Conservation (phyloP, 148 eudicot genomes). For the Fagopyrum esculentum region DNA sequence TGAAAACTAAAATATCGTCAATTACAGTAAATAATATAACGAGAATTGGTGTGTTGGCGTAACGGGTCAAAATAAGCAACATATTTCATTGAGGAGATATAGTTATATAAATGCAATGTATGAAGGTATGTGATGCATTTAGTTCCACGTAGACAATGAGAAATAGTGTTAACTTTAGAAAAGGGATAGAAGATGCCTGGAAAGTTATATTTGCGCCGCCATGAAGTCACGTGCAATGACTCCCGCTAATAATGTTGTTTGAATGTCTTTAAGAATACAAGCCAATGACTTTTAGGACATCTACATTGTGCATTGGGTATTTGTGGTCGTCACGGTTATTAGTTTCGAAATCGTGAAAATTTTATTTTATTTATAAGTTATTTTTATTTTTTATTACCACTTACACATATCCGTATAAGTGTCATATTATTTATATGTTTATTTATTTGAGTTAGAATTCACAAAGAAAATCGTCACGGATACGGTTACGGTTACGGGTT, state of each 20-base stretch:
- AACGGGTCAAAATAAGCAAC: not conserved
- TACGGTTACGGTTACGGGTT: too few relatives aligned
- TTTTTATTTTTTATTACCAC: too few relatives aligned
- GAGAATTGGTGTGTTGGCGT: not conserved
- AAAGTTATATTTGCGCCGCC: slow-evolving; percentile 6
- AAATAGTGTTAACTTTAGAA: not conserved
- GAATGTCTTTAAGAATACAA: not conserved
- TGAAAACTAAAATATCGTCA: not conserved
- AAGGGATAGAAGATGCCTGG: not conserved
- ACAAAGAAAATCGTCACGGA: too few relatives aligned
- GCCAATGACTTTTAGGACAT: too few relatives aligned
- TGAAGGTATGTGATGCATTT: not conserved
- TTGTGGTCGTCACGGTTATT: too few relatives aligned
- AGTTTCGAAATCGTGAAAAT: too few relatives aligned
- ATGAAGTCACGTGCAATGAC: not conserved
- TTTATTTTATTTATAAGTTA: too few relatives aligned
- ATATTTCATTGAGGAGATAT: not conserved
- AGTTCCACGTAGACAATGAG: not conserved
- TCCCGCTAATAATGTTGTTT: not conserved
- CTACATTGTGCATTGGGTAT: too few relatives aligned
- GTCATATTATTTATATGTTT: too few relatives aligned
- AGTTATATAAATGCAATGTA: not conserved
- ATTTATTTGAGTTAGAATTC: too few relatives aligned
- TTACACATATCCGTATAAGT: too few relatives aligned
- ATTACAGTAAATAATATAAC: too few relatives aligned